Conservation (phyloP, 768 basidiomycete genomes). For the Tricholoma flavovirens region DNA sequence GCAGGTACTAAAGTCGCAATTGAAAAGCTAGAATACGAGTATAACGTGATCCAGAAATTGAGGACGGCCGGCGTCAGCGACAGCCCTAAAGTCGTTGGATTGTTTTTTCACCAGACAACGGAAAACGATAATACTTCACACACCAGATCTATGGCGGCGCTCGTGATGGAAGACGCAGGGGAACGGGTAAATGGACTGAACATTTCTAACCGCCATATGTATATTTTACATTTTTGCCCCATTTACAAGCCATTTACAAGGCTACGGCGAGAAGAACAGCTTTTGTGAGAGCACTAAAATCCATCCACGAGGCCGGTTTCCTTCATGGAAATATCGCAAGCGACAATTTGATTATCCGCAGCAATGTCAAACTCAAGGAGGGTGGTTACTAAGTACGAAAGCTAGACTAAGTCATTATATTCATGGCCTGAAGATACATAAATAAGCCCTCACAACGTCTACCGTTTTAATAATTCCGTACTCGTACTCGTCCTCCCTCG, state of each 20-base stretch:
- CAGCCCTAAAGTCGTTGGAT: conserved; percentile 3
- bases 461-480: too few species aligned
- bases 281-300: neutral
- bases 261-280: neutral
- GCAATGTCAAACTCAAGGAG: neutral
- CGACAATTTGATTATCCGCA: neutral
- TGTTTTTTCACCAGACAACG: neutral
- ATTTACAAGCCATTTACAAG: neutral
- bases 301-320: neutral
- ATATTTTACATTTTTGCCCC: neutral
- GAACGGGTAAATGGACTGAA: neutral
- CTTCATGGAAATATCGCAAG: conserved; percentile 1
- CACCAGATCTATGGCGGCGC: neutral
- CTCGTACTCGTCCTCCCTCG: too few species aligned
- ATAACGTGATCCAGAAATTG: neutral
- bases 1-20: neutral
- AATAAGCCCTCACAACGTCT: too few species aligned
- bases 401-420: too few species aligned
- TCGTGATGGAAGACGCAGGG: conserved; percentile 7
- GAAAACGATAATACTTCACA: neutral
- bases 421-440: too few species aligned
- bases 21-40: neutral
- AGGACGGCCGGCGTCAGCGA: neutral
- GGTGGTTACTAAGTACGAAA: too few species aligned
- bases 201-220: neutral